phyloP scores from a whole-genome alignment of 495 filamentous ascomycete genomes.

The Penicillium coffeae region DNA sequence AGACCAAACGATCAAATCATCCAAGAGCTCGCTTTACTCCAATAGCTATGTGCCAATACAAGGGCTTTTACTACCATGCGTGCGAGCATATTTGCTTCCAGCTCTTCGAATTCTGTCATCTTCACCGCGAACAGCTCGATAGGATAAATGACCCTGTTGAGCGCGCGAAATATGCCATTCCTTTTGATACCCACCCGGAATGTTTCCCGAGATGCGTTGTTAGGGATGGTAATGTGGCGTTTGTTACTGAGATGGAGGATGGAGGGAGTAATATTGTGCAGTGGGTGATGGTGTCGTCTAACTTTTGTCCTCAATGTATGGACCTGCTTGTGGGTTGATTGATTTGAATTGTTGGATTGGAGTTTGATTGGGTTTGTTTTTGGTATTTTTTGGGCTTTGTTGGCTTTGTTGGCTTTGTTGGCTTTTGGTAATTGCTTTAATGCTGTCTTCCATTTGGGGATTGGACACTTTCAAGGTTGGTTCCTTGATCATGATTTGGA shows the following conservation, averaged over 20 bases:
- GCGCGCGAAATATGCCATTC: neutral
- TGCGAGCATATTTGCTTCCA: slow-evolving; percentile 25
- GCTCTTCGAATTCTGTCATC: slow-evolving; percentile 19
- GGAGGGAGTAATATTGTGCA: neutral
- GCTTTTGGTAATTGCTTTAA: no score
- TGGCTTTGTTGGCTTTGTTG: no score
- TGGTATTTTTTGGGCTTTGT: no score
- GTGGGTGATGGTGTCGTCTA: neutral
- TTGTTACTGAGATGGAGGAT: neutral
- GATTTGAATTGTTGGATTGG: no score
- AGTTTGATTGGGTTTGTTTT: no score
- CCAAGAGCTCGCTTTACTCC: neutral
- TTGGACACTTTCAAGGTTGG: no score
- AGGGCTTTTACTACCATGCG: slow-evolving; percentile 10
- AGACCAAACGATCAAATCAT: neutral
- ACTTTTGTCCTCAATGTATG: neutral
- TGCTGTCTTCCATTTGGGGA: no score
- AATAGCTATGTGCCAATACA: slow-evolving; percentile 24
- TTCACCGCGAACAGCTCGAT: slow-evolving; percentile 8
- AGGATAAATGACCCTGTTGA: neutral
- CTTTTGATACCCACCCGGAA: neutral
- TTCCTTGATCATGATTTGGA: no score
- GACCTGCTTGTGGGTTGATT: no score
- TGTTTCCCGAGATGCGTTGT: neutral
- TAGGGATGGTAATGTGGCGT: neutral